These are phyloP conservation scores for Delphinella strobiligena DNA, from an alignment of 2,329 filamentous ascomycete species.

Conservation along the genomic window DNA sequence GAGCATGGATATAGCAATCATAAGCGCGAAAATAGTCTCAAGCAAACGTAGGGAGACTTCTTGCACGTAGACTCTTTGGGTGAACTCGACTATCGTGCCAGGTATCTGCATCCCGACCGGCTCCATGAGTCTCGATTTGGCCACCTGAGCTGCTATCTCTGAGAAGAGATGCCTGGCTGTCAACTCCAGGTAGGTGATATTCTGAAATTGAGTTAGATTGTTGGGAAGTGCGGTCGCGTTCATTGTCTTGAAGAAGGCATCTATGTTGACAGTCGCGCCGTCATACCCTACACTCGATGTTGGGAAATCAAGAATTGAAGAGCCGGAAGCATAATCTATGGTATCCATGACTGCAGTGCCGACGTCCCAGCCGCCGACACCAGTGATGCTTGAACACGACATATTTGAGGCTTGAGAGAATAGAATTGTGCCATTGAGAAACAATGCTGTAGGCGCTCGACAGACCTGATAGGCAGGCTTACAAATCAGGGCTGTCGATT, in stretches of 20 bases:
- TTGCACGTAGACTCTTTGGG: neutral
- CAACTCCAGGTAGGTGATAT: neutral
- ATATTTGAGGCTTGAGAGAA: neutral
- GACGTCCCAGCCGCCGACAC: neutral
- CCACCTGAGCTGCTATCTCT: neutral
- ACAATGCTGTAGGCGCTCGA: neutral
- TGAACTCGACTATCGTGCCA: neutral
- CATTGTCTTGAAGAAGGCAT: neutral
- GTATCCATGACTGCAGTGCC: neutral
- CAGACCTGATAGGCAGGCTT: neutral
- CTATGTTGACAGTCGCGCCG: neutral
- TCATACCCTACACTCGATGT: neutral
- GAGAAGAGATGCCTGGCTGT: neutral
- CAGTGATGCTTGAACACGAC: neutral
- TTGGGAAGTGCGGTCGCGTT: neutral
- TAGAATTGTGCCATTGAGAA: neutral
- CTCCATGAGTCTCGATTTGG: neutral
- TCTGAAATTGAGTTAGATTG: neutral
- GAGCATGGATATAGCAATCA: neutral
- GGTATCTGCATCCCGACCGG: neutral
- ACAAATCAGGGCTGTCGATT: neutral
- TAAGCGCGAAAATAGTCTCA: neutral
- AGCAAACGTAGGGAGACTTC: neutral
- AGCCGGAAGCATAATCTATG: neutral
- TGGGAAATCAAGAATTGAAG: neutral